These are phyloP conservation scores for Cunninghamia lanceolata DNA, from an alignment of 75 land plant species.

Conservation along the genomic window DNA sequence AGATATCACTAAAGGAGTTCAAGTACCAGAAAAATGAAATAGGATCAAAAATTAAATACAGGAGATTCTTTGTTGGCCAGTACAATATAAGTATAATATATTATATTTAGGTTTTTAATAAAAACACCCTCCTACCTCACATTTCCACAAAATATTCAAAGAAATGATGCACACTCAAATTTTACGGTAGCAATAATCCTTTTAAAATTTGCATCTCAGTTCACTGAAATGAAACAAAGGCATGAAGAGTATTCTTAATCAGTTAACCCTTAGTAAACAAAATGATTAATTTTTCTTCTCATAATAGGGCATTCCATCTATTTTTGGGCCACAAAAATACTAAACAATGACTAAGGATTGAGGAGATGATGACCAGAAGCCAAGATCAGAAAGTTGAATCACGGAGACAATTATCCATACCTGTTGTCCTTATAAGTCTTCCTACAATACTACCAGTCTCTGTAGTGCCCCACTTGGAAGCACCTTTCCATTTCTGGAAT, in stretches of 20 bases:
- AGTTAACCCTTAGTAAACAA: not conserved
- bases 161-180: not conserved
- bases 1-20: not conserved
- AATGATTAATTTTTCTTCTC: not conserved
- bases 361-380: not conserved
- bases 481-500: no score
- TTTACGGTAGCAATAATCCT: not conserved
- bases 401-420: not conserved
- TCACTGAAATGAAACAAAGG: not conserved
- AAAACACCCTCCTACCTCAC: not conserved
- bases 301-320: not conserved
- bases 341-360: not conserved
- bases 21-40: not conserved
- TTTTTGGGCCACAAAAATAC: not conserved
- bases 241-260: not conserved
- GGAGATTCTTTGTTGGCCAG: not conserved
- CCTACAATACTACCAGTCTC: no score
- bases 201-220: not conserved
- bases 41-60: not conserved
- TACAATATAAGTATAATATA: not conserved
- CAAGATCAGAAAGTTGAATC: not conserved
- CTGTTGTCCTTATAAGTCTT: not conserved
- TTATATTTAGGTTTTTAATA: not conserved
- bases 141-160: conserved; percentile 5
- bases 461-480: not conserved